These are phyloP conservation scores for Yamadazyma kitorensis DNA, from an alignment of 805 yeast genomes.

Conservation along the genomic window DNA sequence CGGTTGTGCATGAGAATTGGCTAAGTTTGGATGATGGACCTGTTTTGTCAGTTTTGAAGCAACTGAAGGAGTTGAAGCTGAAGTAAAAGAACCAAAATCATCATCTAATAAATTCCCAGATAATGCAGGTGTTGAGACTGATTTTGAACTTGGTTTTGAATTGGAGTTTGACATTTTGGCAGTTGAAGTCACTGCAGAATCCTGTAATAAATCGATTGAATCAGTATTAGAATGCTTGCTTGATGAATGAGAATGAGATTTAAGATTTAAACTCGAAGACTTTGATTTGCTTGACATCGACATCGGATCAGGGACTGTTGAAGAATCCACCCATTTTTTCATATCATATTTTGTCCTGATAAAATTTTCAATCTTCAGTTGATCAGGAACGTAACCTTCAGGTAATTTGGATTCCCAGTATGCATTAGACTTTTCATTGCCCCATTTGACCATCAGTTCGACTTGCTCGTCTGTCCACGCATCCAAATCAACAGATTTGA, in stretches of 20 bases:
- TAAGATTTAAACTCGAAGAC: too few relatives aligned
- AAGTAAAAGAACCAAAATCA: slow-evolving; percentile 41
- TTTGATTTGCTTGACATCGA: slow-evolving; percentile 23
- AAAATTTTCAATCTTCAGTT: slow-evolving; percentile 80
- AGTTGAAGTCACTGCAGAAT: too few relatives aligned
- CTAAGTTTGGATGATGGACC: slow-evolving; percentile 16
- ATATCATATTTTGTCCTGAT: slow-evolving; percentile 89
- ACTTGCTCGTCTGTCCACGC: slow-evolving; percentile 96
- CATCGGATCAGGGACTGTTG: slow-evolving; percentile 58
- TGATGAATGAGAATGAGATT: too few relatives aligned
- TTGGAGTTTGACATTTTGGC: too few relatives aligned
- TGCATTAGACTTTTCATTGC: slow-evolving; percentile 72
- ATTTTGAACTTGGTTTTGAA: slow-evolving; percentile 4
- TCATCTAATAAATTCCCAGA: slow-evolving; percentile 30
- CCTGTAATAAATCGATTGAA: not conserved
- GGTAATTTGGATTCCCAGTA: slow-evolving; percentile 87
- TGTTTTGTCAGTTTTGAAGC: slow-evolving; percentile 1
- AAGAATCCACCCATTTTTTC: slow-evolving; percentile 77
- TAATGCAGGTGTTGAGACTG: slow-evolving; percentile 6
- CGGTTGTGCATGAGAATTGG: slow-evolving; percentile 1
- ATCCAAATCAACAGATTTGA: slow-evolving; percentile 90
- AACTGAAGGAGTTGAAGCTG: slow-evolving; percentile 13
- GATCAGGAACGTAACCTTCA: slow-evolving; percentile 70
- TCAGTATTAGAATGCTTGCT: not conserved
- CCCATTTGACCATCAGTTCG: slow-evolving; percentile 79